Base-by-base conservation (phyloP, 2,329 filamentous ascomycete genomes). In the Trichoderma oligosporum region DNA sequence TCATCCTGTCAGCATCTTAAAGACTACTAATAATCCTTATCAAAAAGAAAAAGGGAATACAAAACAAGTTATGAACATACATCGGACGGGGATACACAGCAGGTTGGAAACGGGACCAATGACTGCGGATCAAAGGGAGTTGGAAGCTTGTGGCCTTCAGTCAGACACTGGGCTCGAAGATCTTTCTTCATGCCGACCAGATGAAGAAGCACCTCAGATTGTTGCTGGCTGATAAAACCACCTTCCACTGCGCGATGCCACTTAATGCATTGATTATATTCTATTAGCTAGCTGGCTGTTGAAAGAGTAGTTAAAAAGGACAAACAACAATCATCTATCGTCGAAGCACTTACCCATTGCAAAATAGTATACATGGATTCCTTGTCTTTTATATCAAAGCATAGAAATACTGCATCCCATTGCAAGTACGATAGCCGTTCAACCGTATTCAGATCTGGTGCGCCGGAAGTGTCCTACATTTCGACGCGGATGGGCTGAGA, bases 381-480 rank as follows among this genome's bases (percentile, higher is more conserved):
- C 51, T 68, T 69, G 31, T 72, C 65, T 14, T 66, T 65, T 7
- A 74, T 64, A n/a, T 74, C 72, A 55, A 74, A 74, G 57, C 73
- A 74, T 29, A 74, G 63, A 56, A 74, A 73, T 0, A 74, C 62
- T 1, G 66, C 70, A 4, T 74, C 71, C 71, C 70, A 74, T 5
- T 62, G 41, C 11, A 74, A 69, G 58, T 73, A 73, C 18, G 68
- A 67, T 27, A 74, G 55, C 4, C 65, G 65, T 45, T 69, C 63
- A 6, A 74, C 66, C 2, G 66, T 71, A 45, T 66, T 68, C 31
- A 74, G 63, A 42, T 74, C 73, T 2, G 69, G 67, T 22, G 70
- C 67, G 61, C 73, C 73, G 24, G 73, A 74, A 60, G 71, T 74
- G 58, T 74, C 73, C 73, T 71, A 74, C 57, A 74, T 56, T 63